These are phyloP conservation scores for Tetrapisispora fleetii DNA, from an alignment of 805 yeast genomes.

Conservation along the genomic window DNA sequence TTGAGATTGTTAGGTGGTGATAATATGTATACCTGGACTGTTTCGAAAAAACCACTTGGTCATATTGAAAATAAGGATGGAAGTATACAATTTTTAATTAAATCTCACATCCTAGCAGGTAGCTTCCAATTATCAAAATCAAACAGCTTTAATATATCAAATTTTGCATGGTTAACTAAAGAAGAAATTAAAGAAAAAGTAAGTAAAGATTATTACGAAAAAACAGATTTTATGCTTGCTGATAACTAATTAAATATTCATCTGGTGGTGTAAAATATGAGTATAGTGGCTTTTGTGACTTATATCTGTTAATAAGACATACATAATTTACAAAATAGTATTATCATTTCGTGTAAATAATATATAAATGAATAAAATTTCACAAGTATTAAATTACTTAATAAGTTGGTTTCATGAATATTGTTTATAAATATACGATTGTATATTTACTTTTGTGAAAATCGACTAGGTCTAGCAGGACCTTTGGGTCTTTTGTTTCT, in stretches of 20 bases:
- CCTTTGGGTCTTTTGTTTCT: neutral
- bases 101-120: conserved; percentile 85
- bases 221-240: conserved; percentile 36
- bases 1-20: conserved; percentile 64
- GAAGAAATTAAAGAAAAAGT: conserved; percentile 59
- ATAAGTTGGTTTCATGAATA: no score
- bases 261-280: neutral
- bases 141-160: conserved; percentile 30
- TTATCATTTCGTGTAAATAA: conserved; percentile 4
- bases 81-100: conserved; percentile 55
- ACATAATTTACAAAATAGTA: neutral
- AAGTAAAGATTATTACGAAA: conserved; percentile 43
- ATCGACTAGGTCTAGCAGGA: conserved; percentile 9
- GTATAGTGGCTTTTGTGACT: neutral
- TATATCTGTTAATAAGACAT: neutral
- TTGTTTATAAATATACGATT: neutral
- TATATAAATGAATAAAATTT: neutral
- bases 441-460: conserved; percentile 8
- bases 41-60: conserved; percentile 82
- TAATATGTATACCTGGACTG: conserved; percentile 74
- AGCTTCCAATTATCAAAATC: conserved; percentile 41
- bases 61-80: conserved; percentile 37
- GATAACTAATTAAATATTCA: conserved; percentile 12
- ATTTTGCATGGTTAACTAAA: conserved; percentile 76
- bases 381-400: neutral